These are phyloP conservation scores for Eragrostis curvula DNA, from an alignment of 176 grass and related monocot species.

Conservation along the genomic window DNA sequence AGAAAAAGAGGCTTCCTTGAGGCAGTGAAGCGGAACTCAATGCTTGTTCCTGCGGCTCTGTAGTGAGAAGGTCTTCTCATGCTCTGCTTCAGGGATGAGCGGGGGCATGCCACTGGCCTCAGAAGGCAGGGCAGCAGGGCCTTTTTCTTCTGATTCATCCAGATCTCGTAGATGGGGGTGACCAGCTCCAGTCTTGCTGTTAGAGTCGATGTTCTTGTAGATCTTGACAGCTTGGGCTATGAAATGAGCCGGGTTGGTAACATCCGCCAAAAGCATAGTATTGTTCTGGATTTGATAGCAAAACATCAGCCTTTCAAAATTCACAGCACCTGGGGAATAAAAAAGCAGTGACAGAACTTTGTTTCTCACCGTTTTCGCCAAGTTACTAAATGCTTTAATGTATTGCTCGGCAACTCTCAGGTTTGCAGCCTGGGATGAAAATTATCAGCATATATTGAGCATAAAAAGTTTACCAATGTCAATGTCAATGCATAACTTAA, in stretches of 20 bases:
- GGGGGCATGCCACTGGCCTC: conserved; percentile 25
- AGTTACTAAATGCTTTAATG: conserved; percentile 66
- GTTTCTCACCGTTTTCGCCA: conserved; percentile 72
- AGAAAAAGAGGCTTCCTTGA: conserved; percentile 26
- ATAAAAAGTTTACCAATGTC: neutral
- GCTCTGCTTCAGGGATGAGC: neutral
- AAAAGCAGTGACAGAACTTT: neutral
- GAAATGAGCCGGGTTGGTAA: conserved; percentile 63
- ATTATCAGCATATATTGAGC: neutral
- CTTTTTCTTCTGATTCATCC: conserved; percentile 33
- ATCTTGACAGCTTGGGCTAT: conserved; percentile 78
- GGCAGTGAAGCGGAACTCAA: conserved; percentile 21
- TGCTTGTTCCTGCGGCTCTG: conserved; percentile 22
- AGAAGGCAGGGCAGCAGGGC: neutral
- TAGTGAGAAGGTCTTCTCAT: conserved; percentile 27
- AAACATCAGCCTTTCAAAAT: conserved; percentile 1
- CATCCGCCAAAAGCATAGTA: conserved; percentile 70
- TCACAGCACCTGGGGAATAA: neutral
- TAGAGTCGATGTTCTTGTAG: conserved; percentile 61
- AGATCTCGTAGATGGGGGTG: conserved; percentile 17
- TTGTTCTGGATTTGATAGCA: conserved; percentile 54
- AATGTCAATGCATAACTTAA: conserved; percentile 4
- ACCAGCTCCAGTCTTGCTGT: conserved; percentile 4
- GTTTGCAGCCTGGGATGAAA: conserved; percentile 64
- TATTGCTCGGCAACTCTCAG: conserved; percentile 92